A percentile compares a stretch with the other conserved stretches of the same genome.
phyloP scores from a whole-genome alignment of 2,329 filamentous ascomycete species.

The Nigrospora osmanthi region DNA sequence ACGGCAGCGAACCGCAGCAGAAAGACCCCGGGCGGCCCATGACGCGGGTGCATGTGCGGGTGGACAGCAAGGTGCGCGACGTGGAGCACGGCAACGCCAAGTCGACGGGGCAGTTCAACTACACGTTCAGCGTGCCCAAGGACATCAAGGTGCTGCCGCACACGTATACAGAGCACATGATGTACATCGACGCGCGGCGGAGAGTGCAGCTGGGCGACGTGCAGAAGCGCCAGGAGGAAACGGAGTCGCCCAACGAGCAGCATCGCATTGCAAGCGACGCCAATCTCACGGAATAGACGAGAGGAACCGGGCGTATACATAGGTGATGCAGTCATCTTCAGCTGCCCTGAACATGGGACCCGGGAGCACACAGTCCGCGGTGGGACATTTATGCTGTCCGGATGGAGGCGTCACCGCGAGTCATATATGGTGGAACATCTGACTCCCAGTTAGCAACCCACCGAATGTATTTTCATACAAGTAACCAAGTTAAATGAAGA shows the following conservation, averaged over 20 bases:
- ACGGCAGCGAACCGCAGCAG: slow-evolving; percentile 35
- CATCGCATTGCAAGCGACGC: slow-evolving; percentile 5
- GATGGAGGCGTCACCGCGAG: no score
- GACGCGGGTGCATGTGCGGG: slow-evolving; percentile 58
- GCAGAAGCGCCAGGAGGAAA: slow-evolving; percentile 13
- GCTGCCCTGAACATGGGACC: no score
- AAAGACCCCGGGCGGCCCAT: slow-evolving; percentile 15
- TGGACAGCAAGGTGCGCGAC: slow-evolving; percentile 64
- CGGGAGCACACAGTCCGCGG: no score
- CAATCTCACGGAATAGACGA: slow-evolving; percentile 13
- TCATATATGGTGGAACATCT: no score
- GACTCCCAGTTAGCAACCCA: no score
- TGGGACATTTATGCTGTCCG: no score
- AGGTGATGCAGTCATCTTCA: no score
- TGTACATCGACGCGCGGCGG: slow-evolving; percentile 33
- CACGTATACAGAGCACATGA: slow-evolving; percentile 20
- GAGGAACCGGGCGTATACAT: no score
- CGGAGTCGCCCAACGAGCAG: slow-evolving; percentile 7
- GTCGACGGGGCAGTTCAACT: slow-evolving; percentile 68
- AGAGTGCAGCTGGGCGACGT: slow-evolving; percentile 25
- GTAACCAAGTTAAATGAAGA: no score
- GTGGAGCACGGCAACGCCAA: slow-evolving; percentile 55
- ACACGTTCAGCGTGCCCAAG: slow-evolving; percentile 42
- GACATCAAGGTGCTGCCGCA: slow-evolving; percentile 28
- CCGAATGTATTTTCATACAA: no score